Evolutionary conservation across 768 basidiomycete genomes (phyloP).

Genomic region (Psilocybe subaeruginosa): DNA sequence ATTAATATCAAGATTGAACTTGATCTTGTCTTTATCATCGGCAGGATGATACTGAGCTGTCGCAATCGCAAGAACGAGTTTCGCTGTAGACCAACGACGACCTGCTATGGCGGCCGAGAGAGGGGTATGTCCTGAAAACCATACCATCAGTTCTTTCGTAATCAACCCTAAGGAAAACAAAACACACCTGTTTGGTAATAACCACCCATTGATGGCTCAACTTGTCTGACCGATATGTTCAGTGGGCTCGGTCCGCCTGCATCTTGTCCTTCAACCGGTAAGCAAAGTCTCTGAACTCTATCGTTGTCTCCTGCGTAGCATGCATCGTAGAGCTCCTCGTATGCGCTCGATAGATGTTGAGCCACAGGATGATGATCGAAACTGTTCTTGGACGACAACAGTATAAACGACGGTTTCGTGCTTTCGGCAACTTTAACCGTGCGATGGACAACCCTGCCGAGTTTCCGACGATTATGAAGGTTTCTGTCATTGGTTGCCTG

Average conservation of each 20-base stretch:
- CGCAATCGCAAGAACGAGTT: constrained; percentile 60
- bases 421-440: not conserved
- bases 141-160: not conserved
- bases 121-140: constrained; percentile 46
- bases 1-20: constrained; percentile 37
- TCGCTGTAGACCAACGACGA: constrained; percentile 59
- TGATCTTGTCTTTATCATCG: constrained; percentile 33
- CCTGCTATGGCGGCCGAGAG: constrained; percentile 51
- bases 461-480: not conserved
- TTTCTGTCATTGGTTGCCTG: not conserved
- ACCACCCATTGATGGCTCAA: constrained; percentile 15
- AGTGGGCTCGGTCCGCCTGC: constrained; percentile 30
- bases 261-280: constrained; percentile 39
- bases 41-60: constrained; percentile 52
- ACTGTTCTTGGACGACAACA: not conserved
- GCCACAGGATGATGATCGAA: constrained; percentile 34
- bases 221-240: constrained; percentile 44
- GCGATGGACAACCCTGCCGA: not conserved
- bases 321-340: constrained; percentile 62
- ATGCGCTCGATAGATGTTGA: constrained; percentile 35
- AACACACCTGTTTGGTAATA: constrained; percentile 25
- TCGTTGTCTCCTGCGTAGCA: constrained; percentile 55
- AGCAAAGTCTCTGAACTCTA: constrained; percentile 53
- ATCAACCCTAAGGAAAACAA: not conserved
- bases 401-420: constrained; percentile 1